These are phyloP conservation scores for Chenopodium album DNA, from an alignment of 148 eudicot genomes.

Conservation along the genomic window DNA sequence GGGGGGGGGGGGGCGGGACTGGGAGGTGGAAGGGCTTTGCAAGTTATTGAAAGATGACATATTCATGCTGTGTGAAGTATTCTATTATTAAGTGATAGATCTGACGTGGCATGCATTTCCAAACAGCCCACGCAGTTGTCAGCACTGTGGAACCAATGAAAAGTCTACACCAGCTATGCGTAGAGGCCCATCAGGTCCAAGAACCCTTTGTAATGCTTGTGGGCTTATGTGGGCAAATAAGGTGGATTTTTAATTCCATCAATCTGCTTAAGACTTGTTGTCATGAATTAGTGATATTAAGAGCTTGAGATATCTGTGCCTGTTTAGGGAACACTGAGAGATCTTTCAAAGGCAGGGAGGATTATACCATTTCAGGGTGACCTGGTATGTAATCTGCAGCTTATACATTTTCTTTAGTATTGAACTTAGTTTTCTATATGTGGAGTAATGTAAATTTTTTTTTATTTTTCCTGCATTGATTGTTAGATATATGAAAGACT, in stretches of 20 bases:
- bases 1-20: background rate
- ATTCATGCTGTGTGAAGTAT: background rate
- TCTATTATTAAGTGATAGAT: background rate
- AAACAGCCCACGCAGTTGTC: slow-evolving; percentile 36
- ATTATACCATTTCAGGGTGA: slow-evolving; percentile 30
- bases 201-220: slow-evolving; percentile 51
- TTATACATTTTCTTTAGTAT: slow-evolving; percentile 7
- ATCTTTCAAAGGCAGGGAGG: slow-evolving; percentile 41
- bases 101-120: background rate
- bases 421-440: background rate
- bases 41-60: background rate
- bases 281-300: background rate
- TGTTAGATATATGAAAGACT: background rate
- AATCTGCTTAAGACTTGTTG: background rate
- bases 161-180: slow-evolving; percentile 52
- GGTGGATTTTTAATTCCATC: slow-evolving; percentile 21
- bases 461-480: background rate
- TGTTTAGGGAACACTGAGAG: slow-evolving; percentile 45
- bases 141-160: slow-evolving; percentile 40
- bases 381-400: slow-evolving; percentile 30
- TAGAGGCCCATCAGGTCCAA: slow-evolving; percentile 49
- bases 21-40: background rate
- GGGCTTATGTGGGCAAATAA: slow-evolving; percentile 56
- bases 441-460: background rate
- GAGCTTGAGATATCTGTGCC: slow-evolving; percentile 8